phyloP scores from a whole-genome alignment of 768 basidiomycete genomes.

The Rubroboletus satanas region DNA sequence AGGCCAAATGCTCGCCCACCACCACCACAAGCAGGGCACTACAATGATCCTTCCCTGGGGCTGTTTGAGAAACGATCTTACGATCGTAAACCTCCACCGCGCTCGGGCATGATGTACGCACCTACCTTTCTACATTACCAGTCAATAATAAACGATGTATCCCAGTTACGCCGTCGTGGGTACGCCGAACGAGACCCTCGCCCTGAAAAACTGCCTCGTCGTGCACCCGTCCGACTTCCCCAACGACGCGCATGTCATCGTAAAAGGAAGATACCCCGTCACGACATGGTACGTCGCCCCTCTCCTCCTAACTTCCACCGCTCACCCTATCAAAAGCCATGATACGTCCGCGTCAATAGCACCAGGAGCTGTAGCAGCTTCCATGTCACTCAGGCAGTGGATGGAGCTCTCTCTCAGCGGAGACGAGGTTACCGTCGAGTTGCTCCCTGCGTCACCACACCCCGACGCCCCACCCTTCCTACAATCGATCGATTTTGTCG shows the following conservation, averaged over 20 bases:
- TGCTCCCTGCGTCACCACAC: conserved; percentile 45
- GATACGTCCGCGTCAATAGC: conserved; percentile 71
- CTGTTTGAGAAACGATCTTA: conserved; percentile 49
- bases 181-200: conserved; percentile 63
- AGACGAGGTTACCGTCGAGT: conserved; percentile 69
- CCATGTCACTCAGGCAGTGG: conserved; percentile 82
- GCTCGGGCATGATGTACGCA: conserved; percentile 28
- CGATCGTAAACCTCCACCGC: conserved; percentile 40
- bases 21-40: conserved; percentile 40
- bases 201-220: conserved; percentile 77
- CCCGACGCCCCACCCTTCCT: conserved; percentile 61
- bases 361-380: conserved; percentile 71
- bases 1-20: conserved; percentile 34
- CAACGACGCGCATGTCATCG: conserved; percentile 66
- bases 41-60: conserved; percentile 50
- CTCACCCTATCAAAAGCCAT: conserved; percentile 50
- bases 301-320: neutral
- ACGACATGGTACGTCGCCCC: conserved; percentile 64
- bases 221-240: conserved; percentile 76
- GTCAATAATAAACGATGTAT: neutral
- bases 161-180: conserved; percentile 53
- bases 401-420: conserved; percentile 77
- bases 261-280: conserved; percentile 67
- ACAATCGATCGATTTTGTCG: conserved; percentile 76
- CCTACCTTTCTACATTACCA: neutral